Base-by-base conservation (phyloP, 2,329 filamentous ascomycete genomes). In the Pyrenochaeta sp. region DNA sequence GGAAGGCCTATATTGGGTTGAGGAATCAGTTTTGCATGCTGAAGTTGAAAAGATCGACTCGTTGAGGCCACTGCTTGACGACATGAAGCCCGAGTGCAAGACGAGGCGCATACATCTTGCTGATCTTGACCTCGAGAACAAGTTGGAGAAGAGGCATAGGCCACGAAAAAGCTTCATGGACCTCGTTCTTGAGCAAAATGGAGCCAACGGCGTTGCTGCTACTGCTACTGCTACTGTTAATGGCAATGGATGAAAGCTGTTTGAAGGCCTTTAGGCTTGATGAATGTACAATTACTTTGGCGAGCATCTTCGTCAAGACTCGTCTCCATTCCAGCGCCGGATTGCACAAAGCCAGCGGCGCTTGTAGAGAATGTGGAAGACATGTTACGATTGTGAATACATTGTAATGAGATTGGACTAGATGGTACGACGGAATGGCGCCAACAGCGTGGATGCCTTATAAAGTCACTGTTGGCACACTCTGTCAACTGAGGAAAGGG, bases 1-100 rank as follows among this genome's bases (percentile, higher is more conserved):
- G 73, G 69, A 76, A 10, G 73, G 73, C 10, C 42, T 76, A 40
- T 75, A 75, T 44, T 77, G 74, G 73, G 59, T 77, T 15, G 69
- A 74, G 46, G 68, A 72, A 29, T 61, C 58, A 9, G 51, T 67
- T 15, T 40, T 75, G 23, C 50, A 58, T 32, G 39, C 63, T 1
- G 72, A 73, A 36, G 58, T 71, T 5, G 71, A 73, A 37, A 73
- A 73, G 36, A 47, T 68, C 3, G 66, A 69, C 7, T 58, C 48
- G 14, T 53, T 75, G 23, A 60, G 54, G 18, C 69, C 71, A 11
- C 54, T 75, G 18, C 60, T 73, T 4, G 56, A 58, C 12, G 65
- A 74, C 18, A 64, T 75, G 54, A 68, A 63, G 35, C 64, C 70
- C 14, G 57, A 63, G 7, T 63, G 57, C 37, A 71, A 64, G 50